Evolutionary conservation across 495 filamentous ascomycete species (phyloP), one percentile per base, ranked within the genome.

Genomic region (Bathelium albidoporum): DNA sequence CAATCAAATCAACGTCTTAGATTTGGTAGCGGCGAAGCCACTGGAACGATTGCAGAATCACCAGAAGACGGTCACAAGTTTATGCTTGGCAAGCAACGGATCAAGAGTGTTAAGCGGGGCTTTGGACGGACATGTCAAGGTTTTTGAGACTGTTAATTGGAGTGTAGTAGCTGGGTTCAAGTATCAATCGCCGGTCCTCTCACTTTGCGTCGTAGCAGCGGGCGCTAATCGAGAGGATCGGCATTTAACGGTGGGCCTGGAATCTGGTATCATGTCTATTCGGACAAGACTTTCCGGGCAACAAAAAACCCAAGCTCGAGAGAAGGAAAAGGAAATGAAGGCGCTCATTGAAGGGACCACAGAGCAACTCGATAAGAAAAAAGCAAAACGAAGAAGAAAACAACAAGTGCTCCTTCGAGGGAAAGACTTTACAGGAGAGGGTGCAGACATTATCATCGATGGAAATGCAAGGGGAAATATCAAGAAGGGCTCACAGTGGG

Each of bases 81-180:
- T 99, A 36, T 79, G 80, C 18, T 72, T 85, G n/a, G 94, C 91
- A 0, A 89, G 88, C 32, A 85, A 89, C 67, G 84, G 86, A 20
- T 84, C 84, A 58, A 82, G 95, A 52, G 79, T 99, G 58, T 82
- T 99, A 64, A 89, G 83, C 71, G 95, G 90, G 73, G 88, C 85
- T 18, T 78, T 99, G 34, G 94, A 99, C 73, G 95, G 95, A 16
- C 94, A 97, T 72, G 82, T 99, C 74, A 99, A 99, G 77, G 82
- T 97, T 41, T 96, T 93, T 66, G 93, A 97, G 75, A 94, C 91
- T 1, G 83, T 84, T 0, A 83, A 80, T 31, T 99, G 95, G 95
- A 93, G 95, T 71, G 85, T 97, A 4, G 91, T 96, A 2, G 85
- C 89, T 31, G 92, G 90, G 39, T 85, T 88, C 59, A 97, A 97